These are phyloP conservation scores for Lepidium campestre DNA, from an alignment of 441 rosid species.

Conservation along the genomic window DNA sequence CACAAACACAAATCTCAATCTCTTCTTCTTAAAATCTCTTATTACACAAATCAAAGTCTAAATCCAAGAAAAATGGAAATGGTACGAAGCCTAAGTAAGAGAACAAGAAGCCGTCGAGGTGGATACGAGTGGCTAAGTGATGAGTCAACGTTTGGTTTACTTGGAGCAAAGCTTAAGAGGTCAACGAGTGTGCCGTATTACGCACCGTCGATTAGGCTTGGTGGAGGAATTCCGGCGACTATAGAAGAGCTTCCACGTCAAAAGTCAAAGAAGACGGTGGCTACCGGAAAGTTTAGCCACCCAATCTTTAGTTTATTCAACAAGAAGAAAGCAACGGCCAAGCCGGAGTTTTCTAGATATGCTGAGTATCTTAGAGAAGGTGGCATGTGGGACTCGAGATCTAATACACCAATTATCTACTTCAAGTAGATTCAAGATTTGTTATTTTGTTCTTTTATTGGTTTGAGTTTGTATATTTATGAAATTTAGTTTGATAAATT, in stretches of 20 bases:
- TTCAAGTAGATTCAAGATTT: neutral
- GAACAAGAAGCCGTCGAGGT: neutral
- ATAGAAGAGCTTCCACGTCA: neutral
- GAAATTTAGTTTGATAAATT: too few species aligned
- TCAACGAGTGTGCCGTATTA: neutral
- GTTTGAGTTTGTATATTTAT: too few species aligned
- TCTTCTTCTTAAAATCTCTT: too few species aligned
- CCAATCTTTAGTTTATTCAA: slow-evolving; percentile 5
- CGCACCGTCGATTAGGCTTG: neutral
- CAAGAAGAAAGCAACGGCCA: slow-evolving; percentile 1
- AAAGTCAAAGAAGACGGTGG: neutral
- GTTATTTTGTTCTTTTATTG: neutral
- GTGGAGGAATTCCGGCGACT: neutral
- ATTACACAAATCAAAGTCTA: too few species aligned
- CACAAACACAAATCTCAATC: too few species aligned
- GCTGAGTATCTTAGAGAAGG: slow-evolving; percentile 11
- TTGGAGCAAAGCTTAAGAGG: neutral
- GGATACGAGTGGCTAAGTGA: neutral
- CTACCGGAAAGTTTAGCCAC: slow-evolving; percentile 6
- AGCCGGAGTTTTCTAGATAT: slow-evolving; percentile 15
- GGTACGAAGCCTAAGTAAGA: neutral
- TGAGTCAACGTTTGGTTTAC: neutral
- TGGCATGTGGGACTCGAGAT: slow-evolving; percentile 14
- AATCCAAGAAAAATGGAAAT: neutral
- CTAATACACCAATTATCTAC: slow-evolving; percentile 4